These are phyloP conservation scores for Calonectria ilicicola DNA, from an alignment of 2,329 filamentous ascomycete genomes.

Conservation along the genomic window DNA sequence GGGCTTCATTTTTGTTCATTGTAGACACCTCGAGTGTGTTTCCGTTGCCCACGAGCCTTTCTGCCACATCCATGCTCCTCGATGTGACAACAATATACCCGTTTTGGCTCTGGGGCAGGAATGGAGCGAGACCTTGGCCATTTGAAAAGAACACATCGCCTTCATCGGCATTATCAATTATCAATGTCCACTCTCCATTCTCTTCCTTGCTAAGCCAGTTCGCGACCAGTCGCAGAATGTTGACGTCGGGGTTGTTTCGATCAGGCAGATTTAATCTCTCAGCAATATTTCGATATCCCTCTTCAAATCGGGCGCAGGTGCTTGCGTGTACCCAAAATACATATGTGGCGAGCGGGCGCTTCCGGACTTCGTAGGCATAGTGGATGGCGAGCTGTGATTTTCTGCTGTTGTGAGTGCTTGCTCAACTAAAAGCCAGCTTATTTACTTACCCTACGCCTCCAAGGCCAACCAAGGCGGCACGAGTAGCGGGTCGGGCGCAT, in stretches of 20 bases:
- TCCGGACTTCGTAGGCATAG: constrained; percentile 8
- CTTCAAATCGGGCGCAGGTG: constrained; percentile 10
- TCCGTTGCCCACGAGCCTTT: neutral
- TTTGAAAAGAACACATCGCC: neutral
- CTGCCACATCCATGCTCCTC: neutral
- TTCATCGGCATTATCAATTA: constrained; percentile 17
- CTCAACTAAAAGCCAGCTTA: neutral
- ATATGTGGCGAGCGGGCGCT: neutral
- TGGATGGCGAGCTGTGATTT: constrained; percentile 27
- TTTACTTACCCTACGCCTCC: constrained; percentile 1
- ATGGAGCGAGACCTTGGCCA: neutral
- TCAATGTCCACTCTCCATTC: neutral
- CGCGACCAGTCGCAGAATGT: neutral
- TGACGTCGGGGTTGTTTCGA: neutral
- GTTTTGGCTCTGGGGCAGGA: neutral
- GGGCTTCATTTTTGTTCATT: neutral
- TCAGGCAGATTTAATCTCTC: neutral
- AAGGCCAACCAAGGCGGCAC: neutral
- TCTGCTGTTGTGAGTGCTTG: neutral
- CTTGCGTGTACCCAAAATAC: constrained; percentile 24
- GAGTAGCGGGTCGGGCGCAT: neutral
- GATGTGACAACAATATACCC: constrained; percentile 1
- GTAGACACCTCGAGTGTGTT: neutral
- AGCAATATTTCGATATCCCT: constrained; percentile 6
- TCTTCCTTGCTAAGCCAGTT: constrained; percentile 12